These are phyloP conservation scores for Fusarium brevicatenulatum DNA, from an alignment of 2,329 filamentous ascomycete genomes.

Conservation along the genomic window DNA sequence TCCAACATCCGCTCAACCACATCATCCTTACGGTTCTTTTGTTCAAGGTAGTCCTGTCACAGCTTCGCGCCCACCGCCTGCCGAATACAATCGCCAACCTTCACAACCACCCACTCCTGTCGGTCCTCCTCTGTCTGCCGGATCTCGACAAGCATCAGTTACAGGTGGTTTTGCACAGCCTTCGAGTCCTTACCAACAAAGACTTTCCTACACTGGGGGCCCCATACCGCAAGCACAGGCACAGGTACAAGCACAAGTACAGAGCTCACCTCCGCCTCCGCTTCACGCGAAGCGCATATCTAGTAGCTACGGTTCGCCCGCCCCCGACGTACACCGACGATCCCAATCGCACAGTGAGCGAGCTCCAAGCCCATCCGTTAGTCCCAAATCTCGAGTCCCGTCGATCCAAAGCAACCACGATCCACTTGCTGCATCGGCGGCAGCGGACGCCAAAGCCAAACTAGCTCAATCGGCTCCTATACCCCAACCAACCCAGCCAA, in stretches of 20 bases:
- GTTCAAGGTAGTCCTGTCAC: conserved; percentile 64
- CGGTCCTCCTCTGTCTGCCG: conserved; percentile 58
- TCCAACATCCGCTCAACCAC: conserved; percentile 70
- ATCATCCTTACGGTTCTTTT: conserved; percentile 63
- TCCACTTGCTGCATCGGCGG: conserved; percentile 42
- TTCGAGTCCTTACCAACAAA: conserved; percentile 70
- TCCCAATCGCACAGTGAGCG: conserved; percentile 69
- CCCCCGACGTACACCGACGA: conserved; percentile 57
- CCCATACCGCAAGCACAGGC: conserved; percentile 46
- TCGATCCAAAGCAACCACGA: conserved; percentile 60
- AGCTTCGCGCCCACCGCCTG: conserved; percentile 55
- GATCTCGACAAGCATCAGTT: conserved; percentile 56
- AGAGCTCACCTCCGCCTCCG: conserved; percentile 51
- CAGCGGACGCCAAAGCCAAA: conserved; percentile 43
- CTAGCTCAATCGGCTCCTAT: conserved; percentile 26
- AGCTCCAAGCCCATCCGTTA: conserved; percentile 78
- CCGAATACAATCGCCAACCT: conserved; percentile 58
- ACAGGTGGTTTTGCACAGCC: conserved; percentile 58
- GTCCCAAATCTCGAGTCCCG: conserved; percentile 76
- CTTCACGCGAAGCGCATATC: conserved; percentile 55
- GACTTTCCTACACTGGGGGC: conserved; percentile 44
- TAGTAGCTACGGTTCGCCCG: conserved; percentile 56
- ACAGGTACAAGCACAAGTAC: conserved; percentile 43
- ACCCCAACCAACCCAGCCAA: conserved; percentile 44
- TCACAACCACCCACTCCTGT: conserved; percentile 66